Base-by-base conservation (phyloP, 306 rosid species). In the Begonia peltatifolia region DNA sequence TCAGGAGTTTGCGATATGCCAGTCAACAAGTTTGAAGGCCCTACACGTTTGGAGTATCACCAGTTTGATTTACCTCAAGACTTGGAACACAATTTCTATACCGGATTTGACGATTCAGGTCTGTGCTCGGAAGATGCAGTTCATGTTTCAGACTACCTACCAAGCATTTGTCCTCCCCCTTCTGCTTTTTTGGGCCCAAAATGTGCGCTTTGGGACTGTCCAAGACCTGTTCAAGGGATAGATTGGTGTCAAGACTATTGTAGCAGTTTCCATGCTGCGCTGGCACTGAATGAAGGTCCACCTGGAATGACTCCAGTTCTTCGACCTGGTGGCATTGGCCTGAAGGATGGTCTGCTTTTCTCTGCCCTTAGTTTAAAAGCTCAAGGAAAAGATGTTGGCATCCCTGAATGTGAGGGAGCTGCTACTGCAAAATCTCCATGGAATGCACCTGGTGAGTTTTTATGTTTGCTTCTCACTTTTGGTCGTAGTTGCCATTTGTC, bases 121-220 rank as follows among this genome's bases (percentile, higher is more conserved):
- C 70, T 74, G 60, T 72, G 69, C 68, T 85, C 56, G 65, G 95
- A 76, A 63, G 87, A 76, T 59, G 66, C 64, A 6, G 51, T 83
- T 63, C 90, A 80, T 60, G 64, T 72, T 50, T 70, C 95, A 51
- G 76, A 76, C 74, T 89, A 80, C 66, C 77, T 87, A 14, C 99
- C 92, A 16, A 86, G 82, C 63, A 64, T 76, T 63, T 86, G 85
- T 67, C 94, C 88, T 69, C 94, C 94, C 12, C 99, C 99, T 42
- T 87, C 94, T 50, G 99, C 95, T 56, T 90, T 90, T 79, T 69
- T 90, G 49, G 95, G 99, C 73, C 95, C 94, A 59, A 86, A 80
- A 57, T 90, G 99, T 70, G 92, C 99, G 0, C 99, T 90, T 53
- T 90, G 99, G 99, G 99, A 90, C 71, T 90, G 95, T 66, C 92